phyloP scores from a whole-genome alignment of 371 early-diverging fungal genomes.

The Apophysomyces trapeziformis region DNA sequence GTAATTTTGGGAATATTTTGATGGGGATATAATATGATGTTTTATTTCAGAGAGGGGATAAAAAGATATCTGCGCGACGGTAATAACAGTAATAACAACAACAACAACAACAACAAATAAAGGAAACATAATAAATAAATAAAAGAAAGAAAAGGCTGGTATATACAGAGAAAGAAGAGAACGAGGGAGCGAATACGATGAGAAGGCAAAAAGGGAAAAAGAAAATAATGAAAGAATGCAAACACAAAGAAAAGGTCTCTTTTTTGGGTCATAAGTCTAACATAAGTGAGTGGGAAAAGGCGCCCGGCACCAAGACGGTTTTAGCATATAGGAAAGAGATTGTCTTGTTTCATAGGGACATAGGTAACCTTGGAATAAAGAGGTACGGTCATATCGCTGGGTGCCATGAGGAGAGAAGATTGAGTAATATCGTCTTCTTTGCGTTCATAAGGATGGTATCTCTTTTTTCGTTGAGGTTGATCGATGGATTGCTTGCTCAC shows the following conservation, averaged over 20 bases:
- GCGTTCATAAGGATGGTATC: constrained; percentile 10
- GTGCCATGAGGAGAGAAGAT: constrained; percentile 8
- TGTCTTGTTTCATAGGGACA: constrained; percentile 11
- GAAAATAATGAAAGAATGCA: neutral
- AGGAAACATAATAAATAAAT: no score
- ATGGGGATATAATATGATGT: no score
- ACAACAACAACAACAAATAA: no score
- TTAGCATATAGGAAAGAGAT: constrained; percentile 5
- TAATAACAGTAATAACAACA: no score
- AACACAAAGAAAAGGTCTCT: neutral
- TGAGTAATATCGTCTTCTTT: constrained; percentile 6
- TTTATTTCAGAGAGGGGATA: neutral
- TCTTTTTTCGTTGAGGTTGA: neutral
- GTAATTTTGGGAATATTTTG: neutral
- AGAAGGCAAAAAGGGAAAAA: neutral
- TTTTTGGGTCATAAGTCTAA: constrained; percentile 6
- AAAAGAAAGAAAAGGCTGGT: no score
- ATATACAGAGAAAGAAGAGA: no score
- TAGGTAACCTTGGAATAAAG: constrained; percentile 2
- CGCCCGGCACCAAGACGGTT: constrained; percentile 1
- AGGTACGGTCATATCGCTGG: constrained; percentile 8
- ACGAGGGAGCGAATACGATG: neutral
- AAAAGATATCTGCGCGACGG: no score
- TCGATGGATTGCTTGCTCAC: neutral
- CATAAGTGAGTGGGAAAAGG: neutral